phyloP scores from a whole-genome alignment of 257 asterid species.

The Petunia axillaris region DNA sequence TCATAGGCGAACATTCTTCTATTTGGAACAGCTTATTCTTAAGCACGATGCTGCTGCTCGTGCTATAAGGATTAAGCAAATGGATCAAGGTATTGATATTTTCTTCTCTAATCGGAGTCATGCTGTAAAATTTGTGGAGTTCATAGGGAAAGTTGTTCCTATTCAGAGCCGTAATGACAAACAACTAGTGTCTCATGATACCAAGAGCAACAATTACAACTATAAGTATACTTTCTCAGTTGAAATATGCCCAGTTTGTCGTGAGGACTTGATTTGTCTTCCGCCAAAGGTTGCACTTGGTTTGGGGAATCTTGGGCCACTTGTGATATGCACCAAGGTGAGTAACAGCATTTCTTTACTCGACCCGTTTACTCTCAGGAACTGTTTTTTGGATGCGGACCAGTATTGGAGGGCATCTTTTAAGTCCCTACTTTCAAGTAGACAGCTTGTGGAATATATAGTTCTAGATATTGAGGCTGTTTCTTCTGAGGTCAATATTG shows the following conservation, averaged over 20 bases:
- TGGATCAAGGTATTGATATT: conserved; percentile 60
- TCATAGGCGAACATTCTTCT: conserved; percentile 62
- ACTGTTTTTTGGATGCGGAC: conserved; percentile 49
- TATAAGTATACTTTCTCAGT: conserved; percentile 56
- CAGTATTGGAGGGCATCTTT: conserved; percentile 54
- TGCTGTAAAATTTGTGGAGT: conserved; percentile 52
- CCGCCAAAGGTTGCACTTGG: conserved; percentile 46
- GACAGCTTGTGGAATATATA: conserved; percentile 56
- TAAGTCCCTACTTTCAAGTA: conserved; percentile 51
- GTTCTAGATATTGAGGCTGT: conserved; percentile 39
- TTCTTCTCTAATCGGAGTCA: conserved; percentile 54
- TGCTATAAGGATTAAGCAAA: conserved; percentile 56
- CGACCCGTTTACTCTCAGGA: conserved; percentile 53
- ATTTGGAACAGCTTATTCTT: conserved; percentile 62
- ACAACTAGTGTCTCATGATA: conserved; percentile 58
- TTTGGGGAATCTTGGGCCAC: conserved; percentile 56
- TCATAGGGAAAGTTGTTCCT: conserved; percentile 47
- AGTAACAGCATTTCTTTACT: conserved; percentile 47
- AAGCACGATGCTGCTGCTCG: conserved; percentile 56
- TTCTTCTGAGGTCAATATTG: conserved; percentile 42
- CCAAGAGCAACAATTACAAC: conserved; percentile 47
- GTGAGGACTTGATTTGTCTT: conserved; percentile 61
- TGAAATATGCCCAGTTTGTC: conserved; percentile 55
- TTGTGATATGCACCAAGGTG: conserved; percentile 46
- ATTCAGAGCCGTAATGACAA: conserved; percentile 43